Base-by-base conservation (phyloP, 2,329 filamentous ascomycete species). In the Cladosporium sp. region DNA sequence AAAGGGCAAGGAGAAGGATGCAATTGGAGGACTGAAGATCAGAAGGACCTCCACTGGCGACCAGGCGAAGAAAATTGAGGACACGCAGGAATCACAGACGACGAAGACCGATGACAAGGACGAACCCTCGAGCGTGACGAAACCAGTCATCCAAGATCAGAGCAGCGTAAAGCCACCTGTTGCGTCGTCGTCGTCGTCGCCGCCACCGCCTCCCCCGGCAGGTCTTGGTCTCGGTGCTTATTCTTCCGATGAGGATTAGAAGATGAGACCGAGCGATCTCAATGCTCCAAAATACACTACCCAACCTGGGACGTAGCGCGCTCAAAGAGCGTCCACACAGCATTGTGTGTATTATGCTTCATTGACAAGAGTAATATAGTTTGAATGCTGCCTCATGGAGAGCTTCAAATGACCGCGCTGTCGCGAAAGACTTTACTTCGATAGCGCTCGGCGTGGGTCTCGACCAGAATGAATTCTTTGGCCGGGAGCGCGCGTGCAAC, bases 1-100 rank as follows among this genome's bases (percentile, higher is more conserved):
- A 64, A 70, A 69, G 56, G 65, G 62, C 2, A 61, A 62, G 25
- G 75, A 75, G 47, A 66, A 64, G 49, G 69, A 68, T 10, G 56
- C 70, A 2, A 59, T 78, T 36, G 73, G 71, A 51, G 76, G 76
- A 3, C 64, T 79, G 47, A 80, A 80, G 68, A 56, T 78, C 36
- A 69, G 73, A 40, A 77, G 74, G 61, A 63, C 68, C 9, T 74
- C 69, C 15, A 68, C 66, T 15, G 62, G 60, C 7, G 65, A 64
- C 13, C 60, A 64, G 37, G 51, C 49, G 20, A 50, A 37, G 34
- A 56, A 58, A 22, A 24, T 17, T 20, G 24, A 34, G 25, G 48
- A 25, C 7, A n/a, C 34, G 15, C 37, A 32, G 25, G 25, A 34
- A 24, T 4, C 25, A 24, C 35, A 24, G 20, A 19, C 34, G 34